These are phyloP conservation scores for Aschersonia sp. DNA, from an alignment of 2,329 filamentous ascomycete genomes.

Conservation along the genomic window DNA sequence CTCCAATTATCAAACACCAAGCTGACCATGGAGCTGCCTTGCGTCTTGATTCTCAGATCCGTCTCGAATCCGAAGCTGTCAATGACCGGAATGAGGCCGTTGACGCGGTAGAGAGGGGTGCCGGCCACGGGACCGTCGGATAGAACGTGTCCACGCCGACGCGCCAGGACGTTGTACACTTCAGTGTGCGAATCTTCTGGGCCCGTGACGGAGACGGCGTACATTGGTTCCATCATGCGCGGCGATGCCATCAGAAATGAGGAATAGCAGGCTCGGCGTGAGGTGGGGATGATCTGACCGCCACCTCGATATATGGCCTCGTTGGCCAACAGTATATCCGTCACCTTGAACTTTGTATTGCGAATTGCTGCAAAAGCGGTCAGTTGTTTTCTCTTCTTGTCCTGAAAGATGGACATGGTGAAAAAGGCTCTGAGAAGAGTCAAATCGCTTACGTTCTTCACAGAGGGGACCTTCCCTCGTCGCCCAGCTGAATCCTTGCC, in stretches of 20 bases:
- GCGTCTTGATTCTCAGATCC: constrained; percentile 87
- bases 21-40: constrained; percentile 80
- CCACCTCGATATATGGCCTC: constrained; percentile 92
- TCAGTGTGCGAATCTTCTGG: constrained; percentile 79
- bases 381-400: neutral
- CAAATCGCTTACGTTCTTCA: constrained; percentile 69
- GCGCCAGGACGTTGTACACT: constrained; percentile 82
- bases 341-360: constrained; percentile 95
- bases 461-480: constrained; percentile 89
- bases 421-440: neutral
- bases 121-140: constrained; percentile 90
- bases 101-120: constrained; percentile 84
- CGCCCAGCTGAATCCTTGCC: constrained; percentile 95
- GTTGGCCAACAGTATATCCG: constrained; percentile 70
- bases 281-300: constrained; percentile 93
- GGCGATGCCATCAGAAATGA: constrained; percentile 96
- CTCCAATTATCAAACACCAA: constrained; percentile 94
- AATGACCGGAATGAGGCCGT: constrained; percentile 85
- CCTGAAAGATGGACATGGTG: neutral
- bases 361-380: constrained; percentile 55
- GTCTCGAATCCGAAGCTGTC: constrained; percentile 98
- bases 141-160: constrained; percentile 81
- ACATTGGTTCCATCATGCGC: constrained; percentile 91
- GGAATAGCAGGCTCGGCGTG: constrained; percentile 83
- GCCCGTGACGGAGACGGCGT: constrained; percentile 83